Percentiles rank a stretch among this genome's conserved stretches.
phyloP scores from a whole-genome alignment of 2,329 filamentous ascomycete species.

The Onygenales sp. region DNA sequence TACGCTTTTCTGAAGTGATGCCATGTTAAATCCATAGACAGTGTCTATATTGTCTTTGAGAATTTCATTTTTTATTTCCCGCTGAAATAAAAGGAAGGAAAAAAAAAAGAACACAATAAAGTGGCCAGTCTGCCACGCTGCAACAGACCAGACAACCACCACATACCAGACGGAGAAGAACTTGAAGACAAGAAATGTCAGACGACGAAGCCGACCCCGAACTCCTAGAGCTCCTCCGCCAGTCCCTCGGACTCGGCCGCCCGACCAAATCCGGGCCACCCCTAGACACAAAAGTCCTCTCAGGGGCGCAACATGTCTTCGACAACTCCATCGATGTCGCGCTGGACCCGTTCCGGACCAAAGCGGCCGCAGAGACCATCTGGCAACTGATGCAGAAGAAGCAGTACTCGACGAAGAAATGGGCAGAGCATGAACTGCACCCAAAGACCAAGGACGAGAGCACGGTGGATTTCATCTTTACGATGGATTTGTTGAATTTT shows the following conservation, averaged over 20 bases:
- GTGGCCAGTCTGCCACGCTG: too few relatives aligned
- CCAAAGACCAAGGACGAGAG: slow-evolving; percentile 70
- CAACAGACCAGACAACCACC: too few relatives aligned
- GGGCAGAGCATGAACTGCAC: slow-evolving; percentile 83
- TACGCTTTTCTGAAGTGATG: too few relatives aligned
- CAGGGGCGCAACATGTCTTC: slow-evolving; percentile 76
- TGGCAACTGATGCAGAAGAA: slow-evolving; percentile 74
- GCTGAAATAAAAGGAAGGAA: too few relatives aligned
- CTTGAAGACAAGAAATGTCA: slow-evolving; percentile 49
- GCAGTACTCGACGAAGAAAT: slow-evolving; percentile 72
- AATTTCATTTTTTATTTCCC: too few relatives aligned
- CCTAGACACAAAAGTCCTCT: slow-evolving; percentile 71
- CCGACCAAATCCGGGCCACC: slow-evolving; percentile 44
- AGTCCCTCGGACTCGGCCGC: slow-evolving; percentile 61
- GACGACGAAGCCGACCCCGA: slow-evolving; percentile 88
- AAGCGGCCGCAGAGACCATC: slow-evolving; percentile 70
- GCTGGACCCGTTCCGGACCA: slow-evolving; percentile 72
- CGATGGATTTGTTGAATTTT: slow-evolving; percentile 94
- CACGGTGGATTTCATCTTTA: slow-evolving; percentile 88
- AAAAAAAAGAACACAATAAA: too few relatives aligned
- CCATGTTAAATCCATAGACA: too few relatives aligned
- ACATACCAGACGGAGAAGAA: too few relatives aligned
- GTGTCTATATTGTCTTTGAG: too few relatives aligned
- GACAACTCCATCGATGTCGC: slow-evolving; percentile 91
- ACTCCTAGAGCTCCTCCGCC: slow-evolving; percentile 73